A percentile compares a stretch with the other conserved stretches of the same genome.
phyloP scores from a whole-genome alignment of 176 grass and related monocot species.

The Microstegium vimineum region DNA sequence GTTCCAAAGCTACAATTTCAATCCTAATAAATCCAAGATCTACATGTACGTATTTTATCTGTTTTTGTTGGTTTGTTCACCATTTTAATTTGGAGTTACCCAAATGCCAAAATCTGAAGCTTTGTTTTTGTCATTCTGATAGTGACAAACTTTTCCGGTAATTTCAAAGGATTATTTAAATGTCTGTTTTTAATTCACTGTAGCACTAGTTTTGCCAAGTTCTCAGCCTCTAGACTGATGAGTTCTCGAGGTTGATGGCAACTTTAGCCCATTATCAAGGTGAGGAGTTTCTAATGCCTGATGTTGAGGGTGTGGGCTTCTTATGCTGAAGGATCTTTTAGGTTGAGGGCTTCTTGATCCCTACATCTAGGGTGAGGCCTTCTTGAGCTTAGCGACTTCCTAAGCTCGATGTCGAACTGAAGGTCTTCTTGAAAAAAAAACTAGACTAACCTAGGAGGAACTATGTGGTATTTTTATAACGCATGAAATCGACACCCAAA shows the following conservation, averaged over 20 bases:
- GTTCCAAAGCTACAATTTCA: not conserved
- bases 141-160: not conserved
- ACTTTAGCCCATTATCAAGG: not conserved
- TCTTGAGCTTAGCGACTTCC: not conserved
- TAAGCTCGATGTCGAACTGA: not conserved
- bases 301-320: not conserved
- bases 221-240: too few species aligned
- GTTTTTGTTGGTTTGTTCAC: not conserved
- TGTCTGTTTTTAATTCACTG: not conserved
- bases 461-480: not conserved
- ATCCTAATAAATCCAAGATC: not conserved
- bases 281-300: not conserved
- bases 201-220: too few species aligned
- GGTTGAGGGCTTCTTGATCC: not conserved
- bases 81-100: not conserved
- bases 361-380: not conserved
- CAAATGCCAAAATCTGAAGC: not conserved
- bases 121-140: not conserved
- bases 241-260: not conserved
- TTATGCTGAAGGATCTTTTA: not conserved
- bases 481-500: not conserved
- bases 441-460: not conserved
- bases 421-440: too few species aligned
- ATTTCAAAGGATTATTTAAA: not conserved
- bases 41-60: too few species aligned